Base-by-base conservation (phyloP, 768 basidiomycete species). In the Suillus brevipes region DNA sequence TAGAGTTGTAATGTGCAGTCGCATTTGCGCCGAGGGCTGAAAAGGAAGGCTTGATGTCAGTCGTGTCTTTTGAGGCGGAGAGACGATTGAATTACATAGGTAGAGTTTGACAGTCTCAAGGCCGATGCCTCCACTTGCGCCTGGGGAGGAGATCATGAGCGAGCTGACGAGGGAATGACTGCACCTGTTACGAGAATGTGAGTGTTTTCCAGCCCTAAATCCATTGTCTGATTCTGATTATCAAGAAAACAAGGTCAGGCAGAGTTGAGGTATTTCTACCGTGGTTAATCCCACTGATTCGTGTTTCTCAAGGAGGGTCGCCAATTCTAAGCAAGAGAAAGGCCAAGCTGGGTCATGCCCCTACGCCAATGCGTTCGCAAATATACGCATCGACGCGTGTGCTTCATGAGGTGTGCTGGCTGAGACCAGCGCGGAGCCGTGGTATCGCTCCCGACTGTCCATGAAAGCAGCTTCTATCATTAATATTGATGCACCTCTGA, bases 51-150 rank as follows among this genome's bases (percentile, higher is more conserved):
- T 28, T 36, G 13, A n/a, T 64, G 23, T 58, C 25, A 40, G 38
- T 58, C 8, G 18, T 14, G 43, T 23, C 47, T 58, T 37, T 55
- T 37, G 45, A 23, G 38, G 13, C 42, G 23, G 16, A 25, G n/a
- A 28, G 31, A 25, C 7, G 25, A 53, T 42, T 34, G 36, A 77
- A 79, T 71, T 65, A 87, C 89, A 80, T 38, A 87, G 79, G 70
- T 87, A 91, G 1, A 84, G 71, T 13, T 79, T 79, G n/a, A 80
- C 80, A 2, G 87, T 89, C 68, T 84, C 87, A 1, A 90, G 78
- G 12, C 91, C 91, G 42, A 93, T 92, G 1, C 89, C 90, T 10
- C 90, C 89, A 68, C 87, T 90, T 2, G 90, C 89, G 58, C 91
- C 91, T 87, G 70, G 40, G 3, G 14, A 61, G 52, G 55, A 23